Evolutionary conservation across 139 green algal genomes (phyloP).

Genomic region (Tetradesmus obliquus): DNA sequence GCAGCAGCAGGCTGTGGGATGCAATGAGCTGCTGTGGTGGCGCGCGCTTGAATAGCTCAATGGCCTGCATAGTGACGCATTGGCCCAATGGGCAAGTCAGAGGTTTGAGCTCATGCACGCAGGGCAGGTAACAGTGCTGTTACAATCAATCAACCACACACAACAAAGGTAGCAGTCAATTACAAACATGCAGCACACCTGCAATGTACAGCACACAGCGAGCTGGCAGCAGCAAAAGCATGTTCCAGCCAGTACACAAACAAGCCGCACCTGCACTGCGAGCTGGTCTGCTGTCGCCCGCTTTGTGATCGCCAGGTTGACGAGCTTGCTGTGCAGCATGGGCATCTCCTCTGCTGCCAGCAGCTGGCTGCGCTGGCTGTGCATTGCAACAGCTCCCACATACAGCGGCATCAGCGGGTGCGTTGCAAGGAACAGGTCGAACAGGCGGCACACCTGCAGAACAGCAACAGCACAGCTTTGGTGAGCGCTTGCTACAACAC

Average conservation of each 20-base stretch:
- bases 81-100: background rate
- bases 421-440: slow-evolving; percentile 89
- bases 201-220: background rate
- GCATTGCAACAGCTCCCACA: slow-evolving; percentile 78
- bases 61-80: slow-evolving; percentile 2
- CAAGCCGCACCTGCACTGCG: slow-evolving; percentile 47
- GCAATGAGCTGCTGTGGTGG: slow-evolving; percentile 15
- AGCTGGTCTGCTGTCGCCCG: slow-evolving; percentile 61
- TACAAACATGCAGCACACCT: too few relatives aligned
- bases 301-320: slow-evolving; percentile 67
- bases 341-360: slow-evolving; percentile 66
- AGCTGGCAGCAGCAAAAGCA: background rate
- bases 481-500: too few relatives aligned
- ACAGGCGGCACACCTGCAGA: slow-evolving; percentile 74
- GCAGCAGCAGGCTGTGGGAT: background rate
- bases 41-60: slow-evolving; percentile 35
- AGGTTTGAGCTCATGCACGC: too few relatives aligned
- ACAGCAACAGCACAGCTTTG: background rate
- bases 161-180: too few relatives aligned
- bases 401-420: slow-evolving; percentile 96
- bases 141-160: too few relatives aligned
- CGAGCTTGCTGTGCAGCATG: slow-evolving; percentile 71
- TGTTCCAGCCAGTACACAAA: background rate
- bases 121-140: too few relatives aligned
- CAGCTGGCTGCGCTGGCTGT: slow-evolving; percentile 57